phyloP scores from a whole-genome alignment of 345 rosid genomes.

The Salix suchowensis region DNA sequence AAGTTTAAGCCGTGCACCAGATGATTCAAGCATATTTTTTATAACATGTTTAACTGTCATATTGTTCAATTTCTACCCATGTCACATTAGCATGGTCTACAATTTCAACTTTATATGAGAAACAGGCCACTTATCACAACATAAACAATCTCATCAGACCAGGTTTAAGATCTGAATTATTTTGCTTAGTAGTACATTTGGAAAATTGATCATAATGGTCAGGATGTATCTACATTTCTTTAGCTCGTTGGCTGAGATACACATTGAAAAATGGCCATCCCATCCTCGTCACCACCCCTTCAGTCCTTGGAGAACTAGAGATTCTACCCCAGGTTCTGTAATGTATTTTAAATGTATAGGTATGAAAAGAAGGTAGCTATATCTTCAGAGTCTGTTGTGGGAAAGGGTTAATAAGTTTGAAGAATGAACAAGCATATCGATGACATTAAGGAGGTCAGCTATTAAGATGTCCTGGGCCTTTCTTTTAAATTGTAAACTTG shows the following conservation, averaged over 20 bases:
- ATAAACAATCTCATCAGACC: neutral
- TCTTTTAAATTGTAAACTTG: neutral
- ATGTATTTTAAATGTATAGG: neutral
- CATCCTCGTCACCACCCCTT: neutral
- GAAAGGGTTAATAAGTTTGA: neutral
- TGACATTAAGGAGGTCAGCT: neutral
- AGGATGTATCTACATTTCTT: neutral
- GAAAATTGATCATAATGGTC: neutral
- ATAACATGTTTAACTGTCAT: neutral
- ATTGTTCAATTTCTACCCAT: neutral
- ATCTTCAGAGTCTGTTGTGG: neutral
- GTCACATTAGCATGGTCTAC: neutral
- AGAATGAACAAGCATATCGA: neutral
- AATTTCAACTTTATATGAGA: neutral
- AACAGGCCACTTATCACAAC: neutral
- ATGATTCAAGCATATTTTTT: neutral
- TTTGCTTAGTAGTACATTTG: neutral
- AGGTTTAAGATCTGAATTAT: neutral
- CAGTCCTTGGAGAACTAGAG: neutral
- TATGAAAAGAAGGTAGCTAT: neutral
- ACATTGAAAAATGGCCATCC: neutral
- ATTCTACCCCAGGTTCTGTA: neutral
- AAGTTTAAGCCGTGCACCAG: neutral
- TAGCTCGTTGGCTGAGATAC: neutral
- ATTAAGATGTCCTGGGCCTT: neutral